Conservation (phyloP, 805 yeast species). For the Ogataea trehaloabstinens region DNA sequence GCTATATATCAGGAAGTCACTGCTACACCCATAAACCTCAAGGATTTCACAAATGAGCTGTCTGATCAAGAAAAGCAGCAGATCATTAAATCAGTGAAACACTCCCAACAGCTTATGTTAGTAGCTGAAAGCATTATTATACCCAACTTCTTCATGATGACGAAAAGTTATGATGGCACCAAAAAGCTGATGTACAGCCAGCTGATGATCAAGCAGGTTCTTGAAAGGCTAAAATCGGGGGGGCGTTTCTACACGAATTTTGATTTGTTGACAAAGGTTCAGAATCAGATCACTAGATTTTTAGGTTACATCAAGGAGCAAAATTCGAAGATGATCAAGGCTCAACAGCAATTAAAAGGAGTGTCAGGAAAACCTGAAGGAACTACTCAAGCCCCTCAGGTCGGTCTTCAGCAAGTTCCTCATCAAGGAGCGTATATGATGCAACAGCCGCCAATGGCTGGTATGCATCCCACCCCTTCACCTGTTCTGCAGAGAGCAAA, state of each 20-base stretch:
- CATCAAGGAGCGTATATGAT: conserved; percentile 19
- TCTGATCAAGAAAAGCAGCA: conserved; percentile 62
- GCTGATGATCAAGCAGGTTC: conserved; percentile 71
- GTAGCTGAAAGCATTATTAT: conserved; percentile 68
- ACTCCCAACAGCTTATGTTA: conserved; percentile 57
- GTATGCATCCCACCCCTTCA: conserved; percentile 6
- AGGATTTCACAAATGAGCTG: conserved; percentile 61
- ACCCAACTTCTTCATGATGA: conserved; percentile 73
- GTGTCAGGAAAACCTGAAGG: conserved; percentile 15
- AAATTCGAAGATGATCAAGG: conserved; percentile 26
- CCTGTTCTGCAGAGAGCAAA: conserved; percentile 11
- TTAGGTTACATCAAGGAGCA: conserved; percentile 71
- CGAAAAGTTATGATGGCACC: conserved; percentile 74
- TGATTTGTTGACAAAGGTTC: conserved; percentile 66
- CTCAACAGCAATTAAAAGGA: conserved; percentile 16
- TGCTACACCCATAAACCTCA: conserved; percentile 60
- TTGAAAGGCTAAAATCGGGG: conserved; percentile 55
- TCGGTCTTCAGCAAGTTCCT: conserved; percentile 11
- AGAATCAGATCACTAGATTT: conserved; percentile 70
- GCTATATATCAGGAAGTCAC: conserved; percentile 69
- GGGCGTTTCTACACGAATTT: conserved; percentile 67
- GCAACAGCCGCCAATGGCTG: conserved; percentile 12
- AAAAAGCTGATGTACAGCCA: conserved; percentile 75
- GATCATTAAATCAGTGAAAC: conserved; percentile 53
- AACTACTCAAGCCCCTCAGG: conserved; percentile 2